A percentile compares a stretch with the other conserved stretches of the same genome.
Evolutionary conservation across 805 yeast genomes (phyloP).

Genomic region (Starmera amethionina): DNA sequence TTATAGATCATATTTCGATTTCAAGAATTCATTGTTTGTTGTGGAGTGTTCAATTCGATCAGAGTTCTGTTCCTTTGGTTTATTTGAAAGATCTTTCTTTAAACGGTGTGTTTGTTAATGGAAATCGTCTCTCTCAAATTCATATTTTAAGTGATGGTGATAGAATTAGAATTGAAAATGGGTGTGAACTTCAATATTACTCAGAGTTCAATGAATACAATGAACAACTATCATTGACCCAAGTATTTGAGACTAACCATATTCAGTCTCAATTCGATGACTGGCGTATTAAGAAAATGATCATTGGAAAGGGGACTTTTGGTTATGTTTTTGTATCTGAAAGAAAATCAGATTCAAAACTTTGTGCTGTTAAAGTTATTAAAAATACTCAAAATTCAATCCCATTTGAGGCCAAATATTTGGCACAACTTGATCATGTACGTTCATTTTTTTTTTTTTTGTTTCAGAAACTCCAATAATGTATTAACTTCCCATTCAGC

Average conservation of each 20-base stretch:
- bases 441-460: conserved; percentile 6
- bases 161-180: conserved; percentile 25
- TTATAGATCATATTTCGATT: conserved; percentile 27
- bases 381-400: conserved; percentile 19
- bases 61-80: conserved; percentile 32
- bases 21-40: conserved; percentile 38
- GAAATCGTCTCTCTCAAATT: conserved; percentile 20
- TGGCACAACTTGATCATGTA: conserved; percentile 30
- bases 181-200: conserved; percentile 13
- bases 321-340: conserved; percentile 37
- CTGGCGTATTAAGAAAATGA: conserved; percentile 34
- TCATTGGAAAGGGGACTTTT: conserved; percentile 48
- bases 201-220: conserved; percentile 7
- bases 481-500: conserved; percentile 18
- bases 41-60: conserved; percentile 43
- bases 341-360: conserved; percentile 14
- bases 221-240: conserved; percentile 7
- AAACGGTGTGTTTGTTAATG: conserved; percentile 42
- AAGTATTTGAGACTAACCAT: conserved; percentile 12
- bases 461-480: conserved; percentile 1
- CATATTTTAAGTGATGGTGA: conserved; percentile 30
- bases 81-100: conserved; percentile 41
- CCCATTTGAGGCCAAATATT: conserved; percentile 34
- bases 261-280: conserved; percentile 16
- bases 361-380: conserved; percentile 43